Evolutionary conservation across 2,329 filamentous ascomycete genomes (phyloP), one percentile per base, ranked within the genome.

Genomic region (Hirsutella rhossiliensis): DNA sequence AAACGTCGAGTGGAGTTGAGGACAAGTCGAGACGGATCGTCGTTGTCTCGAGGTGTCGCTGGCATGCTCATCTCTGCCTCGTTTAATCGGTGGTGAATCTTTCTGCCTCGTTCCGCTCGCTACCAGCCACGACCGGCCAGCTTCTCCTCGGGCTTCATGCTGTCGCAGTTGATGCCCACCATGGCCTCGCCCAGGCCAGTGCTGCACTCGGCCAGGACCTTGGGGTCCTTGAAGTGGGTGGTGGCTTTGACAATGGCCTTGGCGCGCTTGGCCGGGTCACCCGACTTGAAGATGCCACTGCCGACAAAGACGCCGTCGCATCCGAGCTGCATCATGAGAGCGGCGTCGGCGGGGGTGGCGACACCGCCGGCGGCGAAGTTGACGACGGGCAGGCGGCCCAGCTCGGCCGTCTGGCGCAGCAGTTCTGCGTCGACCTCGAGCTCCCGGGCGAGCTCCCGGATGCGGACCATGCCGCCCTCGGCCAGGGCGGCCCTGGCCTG

Each of bases 281-380:
- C 90, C 5, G 80, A 87, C 78, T 97, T 97, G 78, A 98, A 98
- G 65, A 97, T 97, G 27, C 92, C 92, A 46, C 81, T 88, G 27
- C 92, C 92, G 31, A 98, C 92, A 61, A 98, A 98, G 31, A 98
- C 92, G 46, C 92, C 92, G 59, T 98, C 92, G 60, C 92, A 97
- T 48, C 92, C 92, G 51, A 98, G 72, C 73, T 97, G 90, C 92
- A 98, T 98, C 90, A 98, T 69, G 47, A 98, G 72, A 2, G 92
- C 92, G 1, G 92, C 92, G 65, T 98, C 92, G 0, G 92, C 92
- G 0, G 92, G 92, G 1, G 92, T 98, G n/a, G 92, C 92, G n/a
- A 98, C 85, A 46, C 92, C 92, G n/a, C 92, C 92, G 4, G 92
- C 92, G 0, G 92, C 92, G 56, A 98, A 97, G 73, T 97, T 97